These are phyloP conservation scores for Mycena galopus DNA, from an alignment of 768 basidiomycete species.

Conservation along the genomic window DNA sequence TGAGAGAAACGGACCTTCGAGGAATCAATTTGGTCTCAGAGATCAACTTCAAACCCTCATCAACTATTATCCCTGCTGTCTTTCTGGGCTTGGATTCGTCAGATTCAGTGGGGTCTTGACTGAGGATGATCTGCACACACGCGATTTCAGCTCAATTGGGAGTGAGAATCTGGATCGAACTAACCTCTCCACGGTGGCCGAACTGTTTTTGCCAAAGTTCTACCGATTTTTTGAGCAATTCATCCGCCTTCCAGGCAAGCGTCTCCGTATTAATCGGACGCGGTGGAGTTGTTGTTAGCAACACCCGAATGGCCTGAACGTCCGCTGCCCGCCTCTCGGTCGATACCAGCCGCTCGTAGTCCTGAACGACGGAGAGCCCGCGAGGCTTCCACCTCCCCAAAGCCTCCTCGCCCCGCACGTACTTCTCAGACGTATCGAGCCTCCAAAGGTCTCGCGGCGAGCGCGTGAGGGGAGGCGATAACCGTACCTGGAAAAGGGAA, in stretches of 20 bases:
- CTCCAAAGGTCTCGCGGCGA: slow-evolving; percentile 94
- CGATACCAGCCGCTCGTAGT: slow-evolving; percentile 79
- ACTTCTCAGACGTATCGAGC: slow-evolving; percentile 94
- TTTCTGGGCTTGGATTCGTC: slow-evolving; percentile 57
- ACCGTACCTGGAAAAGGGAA: slow-evolving; percentile 84
- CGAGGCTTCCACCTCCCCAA: slow-evolving; percentile 89
- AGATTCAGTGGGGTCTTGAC: slow-evolving; percentile 74
- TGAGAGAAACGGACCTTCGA: slow-evolving; percentile 65
- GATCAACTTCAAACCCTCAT: slow-evolving; percentile 72
- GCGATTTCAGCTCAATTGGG: slow-evolving; percentile 9
- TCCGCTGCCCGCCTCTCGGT: slow-evolving; percentile 86
- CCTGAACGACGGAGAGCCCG: slow-evolving; percentile 90
- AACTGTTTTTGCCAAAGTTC: slow-evolving; percentile 88
- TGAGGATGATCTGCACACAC: slow-evolving; percentile 76
- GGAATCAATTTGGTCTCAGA: slow-evolving; percentile 81
- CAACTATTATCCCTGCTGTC: slow-evolving; percentile 51
- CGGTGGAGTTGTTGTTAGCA: slow-evolving; percentile 70
- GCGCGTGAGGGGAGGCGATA: slow-evolving; percentile 88
- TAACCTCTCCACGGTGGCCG: slow-evolving; percentile 81
- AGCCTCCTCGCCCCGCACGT: slow-evolving; percentile 92
- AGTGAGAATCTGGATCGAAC: slow-evolving; percentile 22
- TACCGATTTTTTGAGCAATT: slow-evolving; percentile 74
- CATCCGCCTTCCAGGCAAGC: slow-evolving; percentile 75
- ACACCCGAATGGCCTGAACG: slow-evolving; percentile 88
- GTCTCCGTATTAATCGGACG: slow-evolving; percentile 65